Base-by-base conservation (phyloP, 1,284 basidiomycete species). In the Neonothopanus nambi region DNA sequence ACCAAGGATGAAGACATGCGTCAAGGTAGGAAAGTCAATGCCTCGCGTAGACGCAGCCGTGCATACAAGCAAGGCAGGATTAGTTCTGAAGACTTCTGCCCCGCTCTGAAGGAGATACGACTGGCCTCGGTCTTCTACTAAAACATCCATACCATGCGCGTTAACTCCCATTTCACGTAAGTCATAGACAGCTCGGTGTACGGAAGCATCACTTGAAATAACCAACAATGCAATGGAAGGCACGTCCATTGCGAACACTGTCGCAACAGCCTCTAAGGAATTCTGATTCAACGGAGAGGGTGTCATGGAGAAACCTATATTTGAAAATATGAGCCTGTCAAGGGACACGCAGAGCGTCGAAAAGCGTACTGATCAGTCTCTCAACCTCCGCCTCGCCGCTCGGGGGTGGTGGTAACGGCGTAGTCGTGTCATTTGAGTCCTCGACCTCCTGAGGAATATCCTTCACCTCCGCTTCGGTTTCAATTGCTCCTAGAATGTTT, bases 1-100 rank as follows among this genome's bases (percentile, higher is more conserved):
- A 15, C 86, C 87, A 39, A 87, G 68, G 50, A 90, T 72, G 64
- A 91, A 90, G 17, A 91, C 87, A 63, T 91, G 89, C 46, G 80
- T 81, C 59, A 91, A 71, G 54, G 77, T 76, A 9, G 84, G 84
- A 42, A 91, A 68, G 67, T 91, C 89, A 48, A 91, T 68, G 13
- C 89, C 89, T 38, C 89, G 82, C 33, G 79, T 82, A 18, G 82
- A 81, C 18, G 86, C 82, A 17, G 80, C 69, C 3, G 87, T 91
- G 18, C 79, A 77, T 35, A 91, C 85, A 23, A 91, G 73, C 61
- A 91, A 66, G 18, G 70, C 79, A 20, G 89, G 86, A 58, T 78
- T 76, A 59, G 76, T 79, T 40, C 73, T 67, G 24, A 65, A 57
- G 20, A 58, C 63, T 12, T 62, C 67, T 3, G 59, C 65, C 48